Conservation (phyloP, 768 basidiomycete species). For the Lyophyllum semitale region DNA sequence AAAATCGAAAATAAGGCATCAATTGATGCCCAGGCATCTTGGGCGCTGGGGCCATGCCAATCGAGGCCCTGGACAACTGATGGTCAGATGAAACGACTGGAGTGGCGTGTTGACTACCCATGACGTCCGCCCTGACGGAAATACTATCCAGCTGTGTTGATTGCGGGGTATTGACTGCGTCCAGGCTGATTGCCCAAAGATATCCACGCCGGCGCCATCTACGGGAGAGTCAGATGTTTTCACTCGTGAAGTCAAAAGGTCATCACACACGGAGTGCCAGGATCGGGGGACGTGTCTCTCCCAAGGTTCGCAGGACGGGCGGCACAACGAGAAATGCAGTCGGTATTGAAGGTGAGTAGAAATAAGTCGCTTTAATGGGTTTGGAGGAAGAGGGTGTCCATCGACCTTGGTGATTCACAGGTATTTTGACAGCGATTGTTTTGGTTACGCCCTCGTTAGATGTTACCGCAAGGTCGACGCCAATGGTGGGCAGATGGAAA, state of each 20-base stretch:
- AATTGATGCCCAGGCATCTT: conserved; percentile 67
- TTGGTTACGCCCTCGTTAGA: conserved; percentile 22
- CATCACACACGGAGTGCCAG: conserved; percentile 61
- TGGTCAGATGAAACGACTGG: neutral
- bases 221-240: neutral
- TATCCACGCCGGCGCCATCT: conserved; percentile 91
- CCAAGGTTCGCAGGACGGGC: conserved; percentile 39
- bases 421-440: conserved; percentile 38
- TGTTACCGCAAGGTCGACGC: conserved; percentile 40
- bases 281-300: conserved; percentile 47
- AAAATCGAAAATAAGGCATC: conserved; percentile 57
- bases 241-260: neutral
- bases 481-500: conserved; percentile 32
- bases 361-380: conserved; percentile 58
- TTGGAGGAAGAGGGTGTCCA: conserved; percentile 39
- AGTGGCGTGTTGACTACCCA: conserved; percentile 55
- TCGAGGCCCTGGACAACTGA: conserved; percentile 67
- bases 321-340: conserved; percentile 61
- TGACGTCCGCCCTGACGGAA: conserved; percentile 81
- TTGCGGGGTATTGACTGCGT: conserved; percentile 60
- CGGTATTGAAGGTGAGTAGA: conserved; percentile 55
- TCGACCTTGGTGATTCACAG: conserved; percentile 43
- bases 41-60: conserved; percentile 86
- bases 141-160: conserved; percentile 68
- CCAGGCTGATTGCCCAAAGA: conserved; percentile 60